phyloP scores from a whole-genome alignment of 208 protist genomes.

The Trypanosoma avium region DNA sequence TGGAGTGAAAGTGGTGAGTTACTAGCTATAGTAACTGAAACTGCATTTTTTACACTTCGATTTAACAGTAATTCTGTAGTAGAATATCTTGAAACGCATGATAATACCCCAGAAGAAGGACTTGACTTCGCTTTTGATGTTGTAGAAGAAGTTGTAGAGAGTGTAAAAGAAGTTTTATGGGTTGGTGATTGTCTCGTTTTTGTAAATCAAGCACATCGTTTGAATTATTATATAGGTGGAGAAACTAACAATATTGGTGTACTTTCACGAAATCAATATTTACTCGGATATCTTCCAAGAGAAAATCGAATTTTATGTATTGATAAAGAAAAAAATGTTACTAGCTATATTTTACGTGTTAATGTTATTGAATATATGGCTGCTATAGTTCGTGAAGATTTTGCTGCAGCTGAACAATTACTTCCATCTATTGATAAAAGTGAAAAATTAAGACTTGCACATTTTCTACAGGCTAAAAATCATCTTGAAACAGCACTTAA shows the following conservation, averaged over 20 bases:
- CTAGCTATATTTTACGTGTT: slow-evolving; percentile 91
- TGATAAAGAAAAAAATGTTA: slow-evolving; percentile 93
- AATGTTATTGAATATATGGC: slow-evolving; percentile 98
- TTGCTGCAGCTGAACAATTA: slow-evolving; percentile 80
- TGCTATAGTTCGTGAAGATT: slow-evolving; percentile 94
- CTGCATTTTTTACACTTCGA: slow-evolving; percentile 93
- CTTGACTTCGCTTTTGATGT: slow-evolving; percentile 97
- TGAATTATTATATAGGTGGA: slow-evolving; percentile 98
- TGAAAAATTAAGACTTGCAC: slow-evolving; percentile 89
- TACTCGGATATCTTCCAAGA: slow-evolving; percentile 95
- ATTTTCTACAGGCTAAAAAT: slow-evolving; percentile 94
- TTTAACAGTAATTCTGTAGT: slow-evolving; percentile 91
- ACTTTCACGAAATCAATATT: slow-evolving; percentile 88
- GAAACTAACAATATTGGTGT: slow-evolving; percentile 93
- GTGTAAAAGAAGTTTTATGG: slow-evolving; percentile 92
- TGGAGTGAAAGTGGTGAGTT: slow-evolving; percentile 94
- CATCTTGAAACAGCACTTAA: slow-evolving; percentile 91
- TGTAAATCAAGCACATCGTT: slow-evolving; percentile 89
- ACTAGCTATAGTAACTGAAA: slow-evolving; percentile 87
- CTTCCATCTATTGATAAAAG: slow-evolving; percentile 83
- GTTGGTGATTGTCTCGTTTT: slow-evolving; percentile 98
- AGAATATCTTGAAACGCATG: slow-evolving; percentile 64
- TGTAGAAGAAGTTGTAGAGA: slow-evolving; percentile 92
- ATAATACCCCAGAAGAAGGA: slow-evolving; percentile 84
- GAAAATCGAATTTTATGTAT: slow-evolving; percentile 96